A percentile compares a stretch with the other conserved stretches of the same genome.
phyloP scores from a whole-genome alignment of 495 filamentous ascomycete genomes.

The Xylaria curta region DNA sequence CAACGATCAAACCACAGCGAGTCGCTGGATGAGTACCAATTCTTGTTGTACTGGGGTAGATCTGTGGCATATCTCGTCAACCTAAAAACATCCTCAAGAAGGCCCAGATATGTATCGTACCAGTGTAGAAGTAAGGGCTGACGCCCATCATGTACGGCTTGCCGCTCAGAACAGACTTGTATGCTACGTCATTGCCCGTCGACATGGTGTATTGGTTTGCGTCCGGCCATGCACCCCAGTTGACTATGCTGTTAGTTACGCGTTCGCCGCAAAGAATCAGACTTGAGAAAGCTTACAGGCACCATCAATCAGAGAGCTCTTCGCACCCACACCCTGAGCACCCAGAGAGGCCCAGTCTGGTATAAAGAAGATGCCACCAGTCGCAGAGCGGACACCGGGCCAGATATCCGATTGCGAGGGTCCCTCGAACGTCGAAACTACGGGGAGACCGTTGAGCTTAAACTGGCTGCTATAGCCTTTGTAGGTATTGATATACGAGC shows the following conservation, averaged over 20 bases:
- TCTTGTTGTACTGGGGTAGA: conserved; percentile 70
- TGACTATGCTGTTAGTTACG: conserved; percentile 46
- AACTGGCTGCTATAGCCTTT: conserved; percentile 59
- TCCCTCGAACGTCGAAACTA: conserved; percentile 80
- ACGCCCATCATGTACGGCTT: conserved; percentile 84
- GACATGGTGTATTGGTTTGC: conserved; percentile 61
- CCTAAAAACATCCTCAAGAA: background rate
- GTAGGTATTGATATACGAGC: conserved; percentile 63
- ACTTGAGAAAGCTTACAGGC: conserved; percentile 49
- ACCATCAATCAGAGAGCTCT: conserved; percentile 63
- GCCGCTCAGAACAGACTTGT: conserved; percentile 52
- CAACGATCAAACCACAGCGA: conserved; percentile 78
- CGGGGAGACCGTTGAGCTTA: conserved; percentile 59
- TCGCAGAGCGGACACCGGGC: conserved; percentile 59
- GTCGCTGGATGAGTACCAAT: conserved; percentile 76
- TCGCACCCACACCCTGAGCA: conserved; percentile 52
- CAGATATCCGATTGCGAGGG: conserved; percentile 62
- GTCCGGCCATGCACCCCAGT: conserved; percentile 77
- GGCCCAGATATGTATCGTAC: conserved; percentile 35
- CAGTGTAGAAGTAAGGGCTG: conserved; percentile 75
- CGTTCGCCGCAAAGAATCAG: background rate
- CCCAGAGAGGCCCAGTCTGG: conserved; percentile 69
- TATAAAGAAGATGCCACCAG: conserved; percentile 62
- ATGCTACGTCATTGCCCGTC: conserved; percentile 59
- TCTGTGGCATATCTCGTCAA: conserved; percentile 44